Percentiles rank a stretch among this genome's conserved stretches.
Evolutionary conservation across 371 early-diverging fungal species (phyloP).

Genomic region (Lichtheimia corymbifera): DNA sequence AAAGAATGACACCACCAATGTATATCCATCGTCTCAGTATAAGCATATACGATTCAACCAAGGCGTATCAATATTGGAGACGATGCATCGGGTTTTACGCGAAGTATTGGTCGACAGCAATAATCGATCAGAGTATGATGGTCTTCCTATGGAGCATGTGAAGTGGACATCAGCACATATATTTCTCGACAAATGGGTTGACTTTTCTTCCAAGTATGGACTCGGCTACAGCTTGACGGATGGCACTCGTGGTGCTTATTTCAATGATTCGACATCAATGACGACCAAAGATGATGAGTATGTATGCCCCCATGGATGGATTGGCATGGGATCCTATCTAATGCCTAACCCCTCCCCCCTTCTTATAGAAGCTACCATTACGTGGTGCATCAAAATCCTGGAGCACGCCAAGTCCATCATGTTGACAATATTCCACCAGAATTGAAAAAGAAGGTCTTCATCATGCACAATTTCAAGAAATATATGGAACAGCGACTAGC

Average conservation of each 20-base stretch:
- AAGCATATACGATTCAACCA: not conserved
- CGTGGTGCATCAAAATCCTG: constrained; percentile 3
- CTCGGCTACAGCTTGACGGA: constrained; percentile 84
- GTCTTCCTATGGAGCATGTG: not conserved
- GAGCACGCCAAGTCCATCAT: constrained; percentile 14
- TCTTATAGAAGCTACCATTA: constrained; percentile 9
- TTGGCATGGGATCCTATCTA: not conserved
- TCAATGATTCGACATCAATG: constrained; percentile 81
- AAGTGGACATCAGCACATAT: constrained; percentile 25
- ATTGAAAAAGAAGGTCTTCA: constrained; percentile 67
- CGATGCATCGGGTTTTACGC: not conserved
- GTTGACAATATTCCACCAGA: constrained; percentile 47
- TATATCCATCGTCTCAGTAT: too few species aligned
- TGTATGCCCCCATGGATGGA: constrained; percentile 8
- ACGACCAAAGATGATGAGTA: constrained; percentile 58
- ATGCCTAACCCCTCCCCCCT: too few species aligned
- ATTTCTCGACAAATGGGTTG: constrained; percentile 82
- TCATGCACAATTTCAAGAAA: constrained; percentile 61
- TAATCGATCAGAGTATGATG: not conserved
- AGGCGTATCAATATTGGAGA: constrained; percentile 11
- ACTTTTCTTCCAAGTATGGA: constrained; percentile 79
- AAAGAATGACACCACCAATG: not conserved
- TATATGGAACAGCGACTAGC: constrained; percentile 69
- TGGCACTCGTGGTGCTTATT: constrained; percentile 79
- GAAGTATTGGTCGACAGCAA: constrained; percentile 11